Base-by-base conservation (phyloP, 2,329 filamentous ascomycete genomes). In the Rutstroemia sydowiana region DNA sequence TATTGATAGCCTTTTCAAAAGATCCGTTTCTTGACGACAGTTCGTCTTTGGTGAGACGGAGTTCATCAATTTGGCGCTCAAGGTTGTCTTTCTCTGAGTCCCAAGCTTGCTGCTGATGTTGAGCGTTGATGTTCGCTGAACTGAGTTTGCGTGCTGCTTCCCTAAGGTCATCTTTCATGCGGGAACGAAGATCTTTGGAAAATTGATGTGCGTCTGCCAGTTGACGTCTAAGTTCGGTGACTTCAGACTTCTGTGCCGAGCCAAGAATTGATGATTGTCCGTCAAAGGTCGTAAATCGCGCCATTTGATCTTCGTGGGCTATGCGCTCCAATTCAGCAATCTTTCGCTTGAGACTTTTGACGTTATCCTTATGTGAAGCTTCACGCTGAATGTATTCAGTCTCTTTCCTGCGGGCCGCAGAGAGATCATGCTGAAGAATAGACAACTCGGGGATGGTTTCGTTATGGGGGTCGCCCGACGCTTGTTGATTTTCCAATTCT, bases 321-420 rank as follows among this genome's bases (percentile, higher is more conserved):
- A 84, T 79, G 37, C 77, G 77, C 64, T 88, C 85, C 14, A 89
- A 74, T 32, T 87, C 80, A 2, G 76, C 72, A 45, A 88, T 76
- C 52, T 84, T 78, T 44, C 77, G 75, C 65, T 85, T 86, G 53
- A 87, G 76, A 18, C 73, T 71, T 54, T 83, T 82, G 53, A 85
- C 73, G 1, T 73, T 70, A 28, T 84, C 78, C 59, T 82, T 85
- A 58, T 85, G 79, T 6, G 77, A 68, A 9, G 75, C 71, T 61
- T 88, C 85, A n/a, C 81, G 79, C 59, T 86, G 79, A 28, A 84
- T 68, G 47, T 82, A 75, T 16, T 81, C 76, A 14, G 78, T 75
- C 59, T 88, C 85, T 58, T 81, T 84, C 61, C 81, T 76, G 18
- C 83, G 77, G 4, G 83, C 77, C 30, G 76, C 75, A 1, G 79